Evolutionary conservation across 2,329 filamentous ascomycete genomes (phyloP), one percentile per base, ranked within the genome.

Genomic region (Phialemonium atrogriseum): DNA sequence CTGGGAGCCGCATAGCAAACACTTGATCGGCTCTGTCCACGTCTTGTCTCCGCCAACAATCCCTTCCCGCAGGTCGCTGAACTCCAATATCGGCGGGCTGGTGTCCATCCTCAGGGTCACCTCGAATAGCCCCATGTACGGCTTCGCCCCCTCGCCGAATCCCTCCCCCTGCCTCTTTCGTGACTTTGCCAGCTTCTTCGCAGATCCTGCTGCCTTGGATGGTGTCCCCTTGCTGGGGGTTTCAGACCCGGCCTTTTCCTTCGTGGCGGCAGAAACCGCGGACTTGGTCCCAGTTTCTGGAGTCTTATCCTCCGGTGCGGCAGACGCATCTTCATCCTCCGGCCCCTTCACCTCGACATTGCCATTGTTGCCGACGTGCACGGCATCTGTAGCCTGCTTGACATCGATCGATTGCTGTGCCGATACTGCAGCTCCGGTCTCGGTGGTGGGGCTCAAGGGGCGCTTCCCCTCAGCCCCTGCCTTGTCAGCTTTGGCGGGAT

Each of bases 11-110:
- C 72, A 77, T 24, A 70, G 45, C 21, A 75, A 56, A 39, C 72
- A 77, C 28, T 56, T 50, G 19, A 68, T 48, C 4, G 59, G 59
- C 46, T 75, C 69, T 9, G 58, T 64, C 72, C 72, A 77, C 8
- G 52, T 55, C 49, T 67, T 71, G 19, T 64, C 62, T 3, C 69
- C 69, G 8, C 62, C 67, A 3, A 48, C 48, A 6, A 74, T 52
- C 8, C 58, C 55, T 18, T 60, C 46, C 27, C 72, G 60, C 27
- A 73, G 50, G 41, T 76, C 72, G 16, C 50, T 60, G 30, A 76
- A 64, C 40, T 72, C 65, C 30, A 74, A 59, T 14, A 60, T 48
- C 1, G 69, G 64, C 12, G 67, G 65, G 4, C 60, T 64, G 4
- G 55, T 51, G 23, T 65, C 62, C 46, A 68, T 63, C 38, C 58